Conservation (phyloP, 2,329 filamentous ascomycete species). For the Fusarium liriodendri region DNA sequence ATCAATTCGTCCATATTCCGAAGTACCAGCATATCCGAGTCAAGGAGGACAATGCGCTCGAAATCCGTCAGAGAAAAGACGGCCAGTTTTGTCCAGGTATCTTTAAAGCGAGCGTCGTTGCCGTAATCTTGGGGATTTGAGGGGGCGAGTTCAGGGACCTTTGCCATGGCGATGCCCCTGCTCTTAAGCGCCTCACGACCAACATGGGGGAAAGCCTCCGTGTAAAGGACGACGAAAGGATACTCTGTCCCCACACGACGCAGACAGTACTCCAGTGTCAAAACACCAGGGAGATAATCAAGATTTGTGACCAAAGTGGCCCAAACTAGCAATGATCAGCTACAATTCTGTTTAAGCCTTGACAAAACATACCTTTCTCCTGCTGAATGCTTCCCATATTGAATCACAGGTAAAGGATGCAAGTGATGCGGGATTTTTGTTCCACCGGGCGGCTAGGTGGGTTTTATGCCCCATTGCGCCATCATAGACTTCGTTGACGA, state of each 20-base stretch:
- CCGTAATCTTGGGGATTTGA: not conserved
- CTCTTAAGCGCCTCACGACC: not conserved
- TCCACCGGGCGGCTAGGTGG: not conserved
- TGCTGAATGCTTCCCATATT: not conserved
- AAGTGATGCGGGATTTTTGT: not conserved
- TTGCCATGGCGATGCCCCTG: not conserved
- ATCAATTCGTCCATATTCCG: slow-evolving; percentile 29
- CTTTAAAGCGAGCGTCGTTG: not conserved
- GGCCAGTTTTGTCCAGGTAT: slow-evolving; percentile 11
- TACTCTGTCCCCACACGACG: slow-evolving; percentile 13
- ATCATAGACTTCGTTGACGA: not conserved
- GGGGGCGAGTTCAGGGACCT: slow-evolving; percentile 1
- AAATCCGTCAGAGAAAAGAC: slow-evolving; percentile 8
- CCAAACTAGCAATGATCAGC: slow-evolving; percentile 11
- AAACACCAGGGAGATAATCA: slow-evolving; percentile 17
- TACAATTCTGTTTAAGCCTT: not conserved
- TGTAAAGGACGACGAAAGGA: slow-evolving; percentile 3
- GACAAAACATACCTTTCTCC: not conserved
- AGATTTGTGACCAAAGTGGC: slow-evolving; percentile 21
- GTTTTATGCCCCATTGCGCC: not conserved
- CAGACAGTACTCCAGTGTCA: slow-evolving; percentile 13
- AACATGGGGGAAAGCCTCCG: not conserved
- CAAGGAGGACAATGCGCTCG: slow-evolving; percentile 9
- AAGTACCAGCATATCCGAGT: slow-evolving; percentile 15
- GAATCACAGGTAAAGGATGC: not conserved